Conservation (phyloP, 1,139 yeast genomes). For the Hansenula sp. region DNA sequence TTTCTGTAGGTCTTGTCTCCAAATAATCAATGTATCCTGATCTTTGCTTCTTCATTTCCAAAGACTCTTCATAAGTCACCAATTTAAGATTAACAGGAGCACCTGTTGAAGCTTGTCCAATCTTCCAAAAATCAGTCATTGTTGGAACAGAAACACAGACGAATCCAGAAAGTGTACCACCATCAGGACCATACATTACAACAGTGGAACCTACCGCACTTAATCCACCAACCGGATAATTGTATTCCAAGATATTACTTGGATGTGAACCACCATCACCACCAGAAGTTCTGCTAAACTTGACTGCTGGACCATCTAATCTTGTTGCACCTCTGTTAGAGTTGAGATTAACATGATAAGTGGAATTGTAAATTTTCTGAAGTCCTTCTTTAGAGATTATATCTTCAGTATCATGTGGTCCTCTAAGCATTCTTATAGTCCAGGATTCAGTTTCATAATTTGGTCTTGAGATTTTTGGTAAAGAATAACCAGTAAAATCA, state of each 20-base stretch:
- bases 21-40: constrained; percentile 21
- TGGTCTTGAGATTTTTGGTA: constrained; percentile 23
- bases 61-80: constrained; percentile 26
- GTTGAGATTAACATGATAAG: constrained; percentile 29
- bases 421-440: constrained; percentile 29
- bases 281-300: constrained; percentile 27
- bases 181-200: constrained; percentile 33
- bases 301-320: constrained; percentile 31
- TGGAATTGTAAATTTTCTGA: constrained; percentile 23
- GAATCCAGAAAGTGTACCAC: constrained; percentile 34
- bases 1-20: constrained; percentile 14
- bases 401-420: constrained; percentile 35
- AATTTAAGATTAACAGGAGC: constrained; percentile 25
- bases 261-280: constrained; percentile 38
- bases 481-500: constrained; percentile 13
- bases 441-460: constrained; percentile 20
- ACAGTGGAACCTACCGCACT: constrained; percentile 31
- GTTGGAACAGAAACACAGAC: constrained; percentile 30
- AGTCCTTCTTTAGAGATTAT: constrained; percentile 29
- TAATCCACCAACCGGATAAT: constrained; percentile 32
- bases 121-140: constrained; percentile 33
- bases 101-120: constrained; percentile 32
- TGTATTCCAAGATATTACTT: constrained; percentile 31
- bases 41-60: constrained; percentile 23
- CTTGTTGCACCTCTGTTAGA: constrained; percentile 35